Evolutionary conservation across 805 yeast species (phyloP), one percentile per base, ranked within the genome.

Genomic region (Nakazawaea populi): DNA sequence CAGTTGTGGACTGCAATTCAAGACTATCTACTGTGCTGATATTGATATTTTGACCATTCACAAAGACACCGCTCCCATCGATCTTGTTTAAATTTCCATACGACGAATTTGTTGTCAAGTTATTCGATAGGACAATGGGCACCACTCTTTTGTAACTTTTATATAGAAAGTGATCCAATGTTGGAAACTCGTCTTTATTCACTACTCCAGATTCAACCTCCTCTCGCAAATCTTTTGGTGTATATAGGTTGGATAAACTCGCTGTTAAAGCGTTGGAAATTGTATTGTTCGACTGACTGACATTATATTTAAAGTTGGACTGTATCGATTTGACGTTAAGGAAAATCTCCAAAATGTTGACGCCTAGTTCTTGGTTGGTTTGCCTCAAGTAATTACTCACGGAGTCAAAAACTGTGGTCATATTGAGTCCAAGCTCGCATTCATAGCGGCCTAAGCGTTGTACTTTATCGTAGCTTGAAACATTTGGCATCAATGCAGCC

Each of bases 351-450:
- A 82, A 18, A 28, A 75, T 47, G 56, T 77, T 72, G 1, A 76
- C 80, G 6, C 71, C 69, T 28, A 80, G 55, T 46, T 72, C 70
- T 12, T 76, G 75, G 51, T 80, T 73, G 1, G 83, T 76, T 4
- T 53, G 60, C 0, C 37, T 38, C 3, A 79, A 53, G 56, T 70
- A 80, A 0, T 45, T 45, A 32, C 65, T 50, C 1, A 82, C 42
- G 0, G 60, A 56, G 0, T 46, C 11, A 1, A 71, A 48, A 0
- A 77, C 52, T 3, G 60, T 52, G 0, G 55, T n/a, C 24, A 72
- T 53, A 0, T 52, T 46, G 1, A 69, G 40, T 4, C 57, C 55
- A 0, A 66, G 57, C 42, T 63, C 55, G 45, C 69, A 66, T 28
- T 61, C 37, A 35, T 52, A 48, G 9, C 42, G 29, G 11, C 48